Evolutionary conservation across 371 early-diverging fungal species (phyloP), one percentile per base, ranked within the genome.

Genomic region (Parasitella parasitica): DNA sequence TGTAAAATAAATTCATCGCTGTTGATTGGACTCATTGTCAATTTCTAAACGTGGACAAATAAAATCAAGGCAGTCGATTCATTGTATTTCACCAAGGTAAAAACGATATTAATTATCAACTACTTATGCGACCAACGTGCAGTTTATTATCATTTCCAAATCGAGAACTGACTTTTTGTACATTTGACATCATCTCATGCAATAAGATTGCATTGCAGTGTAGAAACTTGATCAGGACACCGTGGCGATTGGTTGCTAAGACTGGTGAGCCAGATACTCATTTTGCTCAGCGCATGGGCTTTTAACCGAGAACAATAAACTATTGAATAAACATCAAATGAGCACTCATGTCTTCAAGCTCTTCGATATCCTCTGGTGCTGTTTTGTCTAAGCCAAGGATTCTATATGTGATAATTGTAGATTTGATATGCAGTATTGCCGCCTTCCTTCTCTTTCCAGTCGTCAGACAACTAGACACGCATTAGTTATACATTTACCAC

Each of bases 291-390:
- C n/a, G n/a, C n/a, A n/a, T n/a, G n/a, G n/a, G n/a, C n/a, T n/a
- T n/a, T n/a, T n/a, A n/a, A n/a, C n/a, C n/a, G n/a, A n/a, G n/a
- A n/a, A n/a, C n/a, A n/a, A n/a, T n/a, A n/a, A n/a, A n/a, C n/a
- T n/a, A n/a, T n/a, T n/a, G n/a, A 9, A 56, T 56, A 26, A 38
- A 39, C 18, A 41, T 32, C 9, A 57, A 38, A 39, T 63, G 39
- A 18, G n/a, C 52, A 16, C 52, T 49, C 64, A 67, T 64, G 4
- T 46, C 59, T 11, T 54, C 11, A 15, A 71, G 32, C 26, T 67
- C 68, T 18, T 67, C 48, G 22, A 67, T 64, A 51, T 71, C 72
- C 16, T 67, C 65, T 36, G 34, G 55, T 6, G 43, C 38, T 5
- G 49, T 35, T 32, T 61, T 56, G n/a, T 58, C 41, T 22, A 71